Evolutionary conservation across 495 filamentous ascomycete genomes (phyloP).

Genomic region (Aspergillus bridgeri): DNA sequence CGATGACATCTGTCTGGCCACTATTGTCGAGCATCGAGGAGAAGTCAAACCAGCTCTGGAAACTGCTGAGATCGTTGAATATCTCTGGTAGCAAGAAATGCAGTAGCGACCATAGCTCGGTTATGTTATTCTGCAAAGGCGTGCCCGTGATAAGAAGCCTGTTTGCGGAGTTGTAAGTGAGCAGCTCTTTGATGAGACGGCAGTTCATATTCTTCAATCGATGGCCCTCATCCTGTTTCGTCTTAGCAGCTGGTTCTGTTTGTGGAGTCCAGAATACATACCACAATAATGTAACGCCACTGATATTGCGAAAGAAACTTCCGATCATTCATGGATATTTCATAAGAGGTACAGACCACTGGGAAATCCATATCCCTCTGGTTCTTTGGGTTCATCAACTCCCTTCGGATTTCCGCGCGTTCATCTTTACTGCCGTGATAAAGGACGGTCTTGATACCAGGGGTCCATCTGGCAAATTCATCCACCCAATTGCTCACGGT

Average conservation of each 20-base stretch:
- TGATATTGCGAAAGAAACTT: conserved; percentile 74
- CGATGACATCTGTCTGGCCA: conserved; percentile 56
- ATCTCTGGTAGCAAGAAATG: conserved; percentile 92
- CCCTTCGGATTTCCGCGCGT: conserved; percentile 65
- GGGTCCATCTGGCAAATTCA: conserved; percentile 88
- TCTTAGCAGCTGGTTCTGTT: conserved; percentile 9
- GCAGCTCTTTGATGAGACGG: conserved; percentile 80
- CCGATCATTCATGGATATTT: conserved; percentile 90
- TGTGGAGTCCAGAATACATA: conserved; percentile 34
- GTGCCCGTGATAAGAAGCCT: conserved; percentile 92
- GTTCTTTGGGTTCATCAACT: conserved; percentile 55
- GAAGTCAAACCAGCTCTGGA: conserved; percentile 96
- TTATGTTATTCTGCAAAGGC: conserved; percentile 91
- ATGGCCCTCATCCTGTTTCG: conserved; percentile 80
- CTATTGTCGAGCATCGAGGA: conserved; percentile 74
- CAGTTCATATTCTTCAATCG: conserved; percentile 97
- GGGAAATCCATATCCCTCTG: conserved; percentile 71
- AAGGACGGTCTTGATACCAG: conserved; percentile 76
- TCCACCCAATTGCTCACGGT: conserved; percentile 96
- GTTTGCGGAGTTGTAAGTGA: conserved; percentile 83
- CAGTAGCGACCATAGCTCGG: conserved; percentile 90
- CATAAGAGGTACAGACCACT: conserved; percentile 88
- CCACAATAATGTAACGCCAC: conserved; percentile 97
- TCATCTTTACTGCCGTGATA: conserved; percentile 82
- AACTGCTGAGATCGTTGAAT: conserved; percentile 83